These are phyloP conservation scores for Penicillium canescens DNA, from an alignment of 495 filamentous ascomycete species.

Conservation along the genomic window DNA sequence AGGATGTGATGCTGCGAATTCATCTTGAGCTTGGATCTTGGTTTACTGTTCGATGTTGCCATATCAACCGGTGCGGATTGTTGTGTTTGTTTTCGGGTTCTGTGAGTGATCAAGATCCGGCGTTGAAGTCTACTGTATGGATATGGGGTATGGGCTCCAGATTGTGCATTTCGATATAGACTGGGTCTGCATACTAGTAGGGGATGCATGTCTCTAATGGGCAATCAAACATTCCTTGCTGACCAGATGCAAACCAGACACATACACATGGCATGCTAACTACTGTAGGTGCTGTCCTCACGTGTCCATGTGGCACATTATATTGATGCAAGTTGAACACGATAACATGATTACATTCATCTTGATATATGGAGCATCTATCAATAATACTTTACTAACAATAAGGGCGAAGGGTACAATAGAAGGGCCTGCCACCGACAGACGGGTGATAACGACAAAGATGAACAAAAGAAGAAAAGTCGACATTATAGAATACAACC, in stretches of 20 bases:
- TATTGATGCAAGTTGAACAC: background rate
- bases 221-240: background rate
- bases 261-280: background rate
- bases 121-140: no score
- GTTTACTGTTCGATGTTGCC: constrained; percentile 8
- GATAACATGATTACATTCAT: constrained; percentile 24
- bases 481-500: constrained; percentile 35
- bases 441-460: constrained; percentile 32
- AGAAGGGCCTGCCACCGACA: constrained; percentile 26
- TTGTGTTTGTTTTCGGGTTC: constrained; percentile 5
- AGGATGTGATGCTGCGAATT: constrained; percentile 22
- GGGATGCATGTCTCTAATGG: background rate
- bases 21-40: background rate
- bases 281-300: background rate
- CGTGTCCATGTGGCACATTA: background rate
- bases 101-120: no score
- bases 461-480: constrained; percentile 29
- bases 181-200: background rate
- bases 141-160: no score
- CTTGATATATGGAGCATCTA: constrained; percentile 24
- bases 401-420: constrained; percentile 19
- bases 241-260: background rate
- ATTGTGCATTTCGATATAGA: background rate
- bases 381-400: constrained; percentile 20
- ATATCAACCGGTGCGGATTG: constrained; percentile 15